These are phyloP conservation scores for Didymella keratinophila DNA, from an alignment of 2,329 filamentous ascomycete species.

Conservation along the genomic window DNA sequence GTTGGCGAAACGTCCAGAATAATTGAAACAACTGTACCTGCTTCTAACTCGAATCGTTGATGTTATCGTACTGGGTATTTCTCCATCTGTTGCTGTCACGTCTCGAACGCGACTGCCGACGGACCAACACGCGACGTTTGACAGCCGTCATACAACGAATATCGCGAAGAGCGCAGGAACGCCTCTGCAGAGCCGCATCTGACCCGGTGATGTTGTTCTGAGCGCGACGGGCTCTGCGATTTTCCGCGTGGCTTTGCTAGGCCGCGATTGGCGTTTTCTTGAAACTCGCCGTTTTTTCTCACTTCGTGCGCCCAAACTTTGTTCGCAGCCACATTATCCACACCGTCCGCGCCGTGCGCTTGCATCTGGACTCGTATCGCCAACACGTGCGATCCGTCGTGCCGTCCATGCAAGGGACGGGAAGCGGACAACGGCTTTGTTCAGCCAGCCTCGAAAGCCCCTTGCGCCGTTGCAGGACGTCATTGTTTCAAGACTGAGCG, in stretches of 20 bases:
- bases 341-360: background rate
- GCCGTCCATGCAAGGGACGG: background rate
- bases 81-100: background rate
- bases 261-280: background rate
- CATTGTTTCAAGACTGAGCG: slow-evolving; percentile 17
- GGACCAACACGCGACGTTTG: background rate
- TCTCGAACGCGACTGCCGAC: background rate
- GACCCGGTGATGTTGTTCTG: background rate
- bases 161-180: background rate
- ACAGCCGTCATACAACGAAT: slow-evolving; percentile 1
- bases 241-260: slow-evolving; percentile 8
- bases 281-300: slow-evolving; percentile 13
- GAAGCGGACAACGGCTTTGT: slow-evolving; percentile 2
- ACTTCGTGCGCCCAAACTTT: slow-evolving; percentile 9
- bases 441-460: background rate
- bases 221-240: background rate
- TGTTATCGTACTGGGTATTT: background rate
- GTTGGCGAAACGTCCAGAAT: slow-evolving; percentile 4
- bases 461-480: slow-evolving; percentile 12
- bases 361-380: background rate
- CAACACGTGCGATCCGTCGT: background rate
- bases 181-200: background rate
- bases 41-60: background rate
- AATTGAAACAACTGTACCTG: background rate
- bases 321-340: background rate